Evolutionary conservation across 371 early-diverging fungal genomes (phyloP).

Genomic region (Coemansia sp.): DNA sequence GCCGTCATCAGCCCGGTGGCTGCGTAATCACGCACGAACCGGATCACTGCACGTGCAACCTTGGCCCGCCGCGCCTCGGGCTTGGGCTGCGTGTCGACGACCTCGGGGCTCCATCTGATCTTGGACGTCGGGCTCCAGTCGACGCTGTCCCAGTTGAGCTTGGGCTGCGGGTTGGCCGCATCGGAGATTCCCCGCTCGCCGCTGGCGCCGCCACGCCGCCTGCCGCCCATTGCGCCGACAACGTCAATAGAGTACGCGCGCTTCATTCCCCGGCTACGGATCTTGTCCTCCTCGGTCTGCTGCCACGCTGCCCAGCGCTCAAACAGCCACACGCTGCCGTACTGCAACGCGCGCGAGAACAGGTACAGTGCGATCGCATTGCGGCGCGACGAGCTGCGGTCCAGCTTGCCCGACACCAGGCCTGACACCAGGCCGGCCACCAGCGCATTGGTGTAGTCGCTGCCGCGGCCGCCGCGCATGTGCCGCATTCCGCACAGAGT

Average conservation of each 20-base stretch:
- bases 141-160: neutral
- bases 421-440: conserved; percentile 80
- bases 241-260: conserved; percentile 30
- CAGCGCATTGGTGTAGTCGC: conserved; percentile 70
- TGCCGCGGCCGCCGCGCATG: conserved; percentile 51
- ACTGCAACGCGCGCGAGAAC: conserved; percentile 74
- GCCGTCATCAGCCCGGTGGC: conserved; percentile 38
- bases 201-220: neutral
- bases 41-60: neutral
- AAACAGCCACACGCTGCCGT: conserved; percentile 67
- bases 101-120: conserved; percentile 13
- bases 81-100: conserved; percentile 15
- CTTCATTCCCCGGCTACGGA: conserved; percentile 25
- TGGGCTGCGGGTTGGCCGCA: neutral
- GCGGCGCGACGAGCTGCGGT: conserved; percentile 67
- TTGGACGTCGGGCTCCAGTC: neutral
- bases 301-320: conserved; percentile 55
- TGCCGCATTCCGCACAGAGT: conserved; percentile 70
- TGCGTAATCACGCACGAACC: conserved; percentile 13
- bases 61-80: neutral
- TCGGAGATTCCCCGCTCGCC: neutral
- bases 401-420: conserved; percentile 61
- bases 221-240: neutral
- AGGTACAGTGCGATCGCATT: conserved; percentile 78
- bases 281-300: conserved; percentile 22